These are phyloP conservation scores for Alternaria panax DNA, from an alignment of 2,329 filamentous ascomycete genomes.

Conservation along the genomic window DNA sequence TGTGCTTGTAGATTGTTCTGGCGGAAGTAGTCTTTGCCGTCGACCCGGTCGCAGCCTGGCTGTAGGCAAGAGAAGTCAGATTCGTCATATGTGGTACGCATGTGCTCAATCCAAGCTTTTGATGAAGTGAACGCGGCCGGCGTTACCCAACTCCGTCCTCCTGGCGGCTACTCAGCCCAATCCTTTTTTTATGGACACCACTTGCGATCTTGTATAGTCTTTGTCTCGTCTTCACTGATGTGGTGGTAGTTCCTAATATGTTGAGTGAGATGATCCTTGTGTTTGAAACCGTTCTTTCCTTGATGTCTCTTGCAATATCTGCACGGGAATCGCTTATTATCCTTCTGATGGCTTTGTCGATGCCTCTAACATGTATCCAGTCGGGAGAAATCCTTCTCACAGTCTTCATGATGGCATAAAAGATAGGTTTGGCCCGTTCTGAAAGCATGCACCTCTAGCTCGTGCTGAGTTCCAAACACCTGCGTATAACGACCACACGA, in stretches of 20 bases:
- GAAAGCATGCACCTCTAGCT: fast-evolving
- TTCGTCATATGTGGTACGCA: neutral
- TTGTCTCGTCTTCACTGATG: neutral
- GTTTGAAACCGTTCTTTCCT: neutral
- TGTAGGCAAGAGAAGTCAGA: neutral
- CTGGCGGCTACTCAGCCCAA: fast-evolving
- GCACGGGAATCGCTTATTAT: neutral
- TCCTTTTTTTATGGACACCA: neutral
- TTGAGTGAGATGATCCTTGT: conserved; percentile 3
- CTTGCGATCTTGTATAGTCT: fast-evolving
- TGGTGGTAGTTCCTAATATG: conserved; percentile 5
- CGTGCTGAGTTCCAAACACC: fast-evolving
- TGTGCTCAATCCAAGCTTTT: neutral
- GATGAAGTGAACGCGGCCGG: fast-evolving
- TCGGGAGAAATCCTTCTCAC: neutral
- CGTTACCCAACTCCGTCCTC: too few species aligned
- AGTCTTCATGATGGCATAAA: neutral
- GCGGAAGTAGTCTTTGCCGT: neutral
- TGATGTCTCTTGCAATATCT: conserved; percentile 2
- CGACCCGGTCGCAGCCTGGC: neutral
- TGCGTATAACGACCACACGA: too few species aligned
- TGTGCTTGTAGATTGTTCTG: neutral
- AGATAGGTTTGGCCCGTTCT: neutral
- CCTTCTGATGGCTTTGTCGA: neutral
- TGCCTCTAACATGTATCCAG: neutral